These are phyloP conservation scores for Rubia peregrina DNA, from an alignment of 305 asterid species.

Conservation along the genomic window DNA sequence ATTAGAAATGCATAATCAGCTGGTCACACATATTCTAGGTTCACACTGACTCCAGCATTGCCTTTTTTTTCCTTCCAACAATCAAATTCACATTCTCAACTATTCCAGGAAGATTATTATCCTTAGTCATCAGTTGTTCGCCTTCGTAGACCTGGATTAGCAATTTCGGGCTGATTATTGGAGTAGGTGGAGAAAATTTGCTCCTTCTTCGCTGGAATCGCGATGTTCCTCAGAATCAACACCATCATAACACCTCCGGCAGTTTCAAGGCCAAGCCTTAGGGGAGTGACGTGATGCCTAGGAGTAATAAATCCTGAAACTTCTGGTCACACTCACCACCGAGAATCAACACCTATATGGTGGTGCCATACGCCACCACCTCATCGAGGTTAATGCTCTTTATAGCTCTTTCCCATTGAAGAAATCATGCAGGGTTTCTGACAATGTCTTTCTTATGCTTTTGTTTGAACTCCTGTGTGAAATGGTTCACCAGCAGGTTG, in stretches of 20 bases:
- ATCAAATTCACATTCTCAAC: too few species aligned
- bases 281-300: conserved; percentile 54
- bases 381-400: conserved; percentile 57
- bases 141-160: conserved; percentile 52
- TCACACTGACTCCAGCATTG: too few species aligned
- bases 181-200: conserved; percentile 46
- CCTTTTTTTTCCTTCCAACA: too few species aligned
- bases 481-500: too few species aligned
- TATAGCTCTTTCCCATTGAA: conserved; percentile 57
- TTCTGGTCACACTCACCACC: conserved; percentile 43
- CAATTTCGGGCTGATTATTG: conserved; percentile 47
- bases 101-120: conserved; percentile 43
- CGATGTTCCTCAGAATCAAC: conserved; percentile 46
- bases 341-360: conserved; percentile 55
- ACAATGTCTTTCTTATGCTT: too few species aligned
- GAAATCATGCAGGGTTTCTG: conserved; percentile 53
- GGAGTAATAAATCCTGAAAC: conserved; percentile 42
- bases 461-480: too few species aligned
- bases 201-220: conserved; percentile 51
- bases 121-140: conserved; percentile 46
- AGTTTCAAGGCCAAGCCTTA: conserved; percentile 46
- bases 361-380: conserved; percentile 56
- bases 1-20: too few species aligned
- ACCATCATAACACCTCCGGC: conserved; percentile 54
- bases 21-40: too few species aligned